Evolutionary conservation across 495 filamentous ascomycete species (phyloP), one percentile per base, ranked within the genome.

Genomic region (Xylaria venustula): DNA sequence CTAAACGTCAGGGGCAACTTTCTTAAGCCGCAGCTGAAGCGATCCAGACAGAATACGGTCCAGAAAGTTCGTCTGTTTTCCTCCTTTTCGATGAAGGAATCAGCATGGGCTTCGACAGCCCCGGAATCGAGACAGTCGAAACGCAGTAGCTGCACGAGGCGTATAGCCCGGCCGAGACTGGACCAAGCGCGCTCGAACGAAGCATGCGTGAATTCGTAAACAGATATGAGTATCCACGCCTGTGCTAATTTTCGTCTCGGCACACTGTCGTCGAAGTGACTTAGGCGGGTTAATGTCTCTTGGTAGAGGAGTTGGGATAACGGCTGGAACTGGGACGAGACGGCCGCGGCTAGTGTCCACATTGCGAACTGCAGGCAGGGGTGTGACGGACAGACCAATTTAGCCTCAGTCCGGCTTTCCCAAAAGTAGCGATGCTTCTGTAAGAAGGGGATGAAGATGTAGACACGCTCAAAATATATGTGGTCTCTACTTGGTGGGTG

Each of bases 401-500:
- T 34, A 11, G 30, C 30, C 4, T 34, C 30, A 11, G 30, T 5
- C 30, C 30, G 30, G 30, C 30, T 34, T 34, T 34, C 30, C 4
- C 5, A 34, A 11, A 34, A 34, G 11, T 34, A 34, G 30, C 30
- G 30, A 34, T 11, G 30, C 53, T 79, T 73, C 56, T 83, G 78
- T 15, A 85, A 67, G 15, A 85, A 79, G 9, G 82, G 82, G 2
- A 76, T 67, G 19, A 77, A 77, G 7, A 77, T 71, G 28, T 85
- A 80, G 0, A 83, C 78, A 15, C 81, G 73, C 44, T 85, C 82
- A 54, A 85, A 83, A 53, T 83, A 85, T 14, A 84, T 60, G 62
- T 82, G 77, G 40, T 84, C 81, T 34, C 81, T 85, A 54, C 30
- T 36, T 14, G n/a, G 26, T 40, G 22, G n/a, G n/a, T n/a, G n/a